Conservation (phyloP, 129 eudicot species). For the Artemisia annua region DNA sequence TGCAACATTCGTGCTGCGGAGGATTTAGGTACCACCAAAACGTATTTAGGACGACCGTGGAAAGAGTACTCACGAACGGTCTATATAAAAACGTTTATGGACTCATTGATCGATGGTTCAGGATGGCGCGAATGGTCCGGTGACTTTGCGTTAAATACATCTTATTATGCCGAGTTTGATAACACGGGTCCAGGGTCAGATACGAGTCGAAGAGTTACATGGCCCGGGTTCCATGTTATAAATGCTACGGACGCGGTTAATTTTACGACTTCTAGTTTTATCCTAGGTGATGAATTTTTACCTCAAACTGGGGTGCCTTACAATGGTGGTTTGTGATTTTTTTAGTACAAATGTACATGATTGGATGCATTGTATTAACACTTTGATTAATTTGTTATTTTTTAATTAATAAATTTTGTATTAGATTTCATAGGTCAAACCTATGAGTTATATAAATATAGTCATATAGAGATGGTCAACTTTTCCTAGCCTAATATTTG, state of each 20-base stretch:
- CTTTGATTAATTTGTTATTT: conserved; percentile 17
- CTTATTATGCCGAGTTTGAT: conserved; percentile 77
- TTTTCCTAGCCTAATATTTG: no score
- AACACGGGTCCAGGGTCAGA: conserved; percentile 77
- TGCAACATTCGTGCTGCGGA: conserved; percentile 59
- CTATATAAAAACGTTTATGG: conserved; percentile 60
- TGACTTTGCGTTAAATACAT: conserved; percentile 67
- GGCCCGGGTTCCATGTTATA: conserved; percentile 72
- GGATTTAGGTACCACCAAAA: conserved; percentile 49
- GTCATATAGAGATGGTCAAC: no score
- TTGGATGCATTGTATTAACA: conserved; percentile 1
- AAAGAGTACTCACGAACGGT: conserved; percentile 75
- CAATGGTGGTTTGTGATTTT: conserved; percentile 38
- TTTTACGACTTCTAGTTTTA: conserved; percentile 57
- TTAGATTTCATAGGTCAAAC: no score
- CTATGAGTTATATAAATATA: no score
- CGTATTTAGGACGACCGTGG: conserved; percentile 91
- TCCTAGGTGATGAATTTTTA: conserved; percentile 70
- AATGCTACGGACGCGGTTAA: conserved; percentile 64
- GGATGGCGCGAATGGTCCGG: conserved; percentile 93
- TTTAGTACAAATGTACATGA: conserved; percentile 14
- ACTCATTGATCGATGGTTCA: conserved; percentile 36
- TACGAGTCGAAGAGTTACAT: conserved; percentile 52
- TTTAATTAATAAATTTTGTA: not conserved
- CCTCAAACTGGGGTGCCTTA: conserved; percentile 76